Conservation (phyloP, 176 grass and related monocot genomes). For the Coix lacrymajobi region DNA sequence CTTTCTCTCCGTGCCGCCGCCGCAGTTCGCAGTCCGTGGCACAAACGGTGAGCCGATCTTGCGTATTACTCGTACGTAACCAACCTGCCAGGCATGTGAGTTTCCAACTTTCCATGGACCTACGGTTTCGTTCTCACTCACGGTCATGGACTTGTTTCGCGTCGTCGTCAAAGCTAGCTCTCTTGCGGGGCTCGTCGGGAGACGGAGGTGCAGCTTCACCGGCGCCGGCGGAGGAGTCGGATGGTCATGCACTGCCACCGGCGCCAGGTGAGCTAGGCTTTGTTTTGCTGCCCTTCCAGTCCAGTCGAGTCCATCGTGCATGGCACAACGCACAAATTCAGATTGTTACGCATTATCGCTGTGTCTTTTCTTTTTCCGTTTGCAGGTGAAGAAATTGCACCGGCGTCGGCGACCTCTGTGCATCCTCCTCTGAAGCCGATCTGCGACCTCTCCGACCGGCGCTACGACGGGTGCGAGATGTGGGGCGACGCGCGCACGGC, state of each 20-base stretch:
- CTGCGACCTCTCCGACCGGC: constrained; percentile 8
- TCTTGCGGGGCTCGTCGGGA: background rate
- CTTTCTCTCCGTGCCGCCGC: background rate
- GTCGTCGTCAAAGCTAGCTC: background rate
- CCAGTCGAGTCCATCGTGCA: background rate
- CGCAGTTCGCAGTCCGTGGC: background rate
- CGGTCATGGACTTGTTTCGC: background rate
- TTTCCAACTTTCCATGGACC: too few species aligned
- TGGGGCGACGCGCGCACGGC: constrained; percentile 23
- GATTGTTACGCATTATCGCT: background rate
- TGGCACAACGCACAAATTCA: background rate
- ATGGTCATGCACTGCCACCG: background rate
- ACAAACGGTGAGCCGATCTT: background rate
- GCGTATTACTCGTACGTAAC: background rate
- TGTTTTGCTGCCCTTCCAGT: too few species aligned
- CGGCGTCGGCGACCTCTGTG: background rate
- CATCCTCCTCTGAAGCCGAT: background rate
- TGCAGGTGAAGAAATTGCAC: background rate
- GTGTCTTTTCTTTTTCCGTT: background rate
- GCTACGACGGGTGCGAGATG: constrained; percentile 23
- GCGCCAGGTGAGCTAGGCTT: constrained; percentile 1
- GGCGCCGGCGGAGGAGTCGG: background rate
- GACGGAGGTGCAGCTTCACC: background rate
- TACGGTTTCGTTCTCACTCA: background rate
- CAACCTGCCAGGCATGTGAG: too few species aligned